A percentile compares a stretch with the other conserved stretches of the same genome.
phyloP scores from a whole-genome alignment of 371 early-diverging fungal genomes.

The Cokeromyces recurvatus region DNA sequence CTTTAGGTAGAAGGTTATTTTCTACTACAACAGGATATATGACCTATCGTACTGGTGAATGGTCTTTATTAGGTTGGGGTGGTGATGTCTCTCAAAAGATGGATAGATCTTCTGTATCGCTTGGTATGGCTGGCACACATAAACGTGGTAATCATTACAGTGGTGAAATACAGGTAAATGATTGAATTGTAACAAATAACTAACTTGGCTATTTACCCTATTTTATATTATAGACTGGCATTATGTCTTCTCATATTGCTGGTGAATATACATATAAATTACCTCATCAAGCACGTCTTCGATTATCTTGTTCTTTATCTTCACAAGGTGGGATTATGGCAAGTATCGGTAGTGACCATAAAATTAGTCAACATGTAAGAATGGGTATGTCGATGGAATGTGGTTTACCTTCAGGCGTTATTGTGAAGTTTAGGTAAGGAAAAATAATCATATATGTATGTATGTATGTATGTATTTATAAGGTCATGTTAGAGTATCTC shows the following conservation, averaged over 20 bases:
- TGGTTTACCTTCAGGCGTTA: constrained; percentile 69
- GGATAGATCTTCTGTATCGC: constrained; percentile 55
- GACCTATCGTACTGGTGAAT: constrained; percentile 74
- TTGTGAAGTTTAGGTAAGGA: constrained; percentile 63
- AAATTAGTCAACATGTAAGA: constrained; percentile 61
- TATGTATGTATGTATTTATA: too few species aligned
- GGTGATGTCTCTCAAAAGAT: constrained; percentile 39
- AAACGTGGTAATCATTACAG: constrained; percentile 49
- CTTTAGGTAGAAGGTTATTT: constrained; percentile 62
- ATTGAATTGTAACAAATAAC: neutral
- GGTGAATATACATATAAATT: constrained; percentile 42
- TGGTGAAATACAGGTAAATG: constrained; percentile 53
- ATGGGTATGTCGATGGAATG: constrained; percentile 76
- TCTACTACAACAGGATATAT: constrained; percentile 68
- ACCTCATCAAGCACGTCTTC: constrained; percentile 25
- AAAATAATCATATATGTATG: too few species aligned
- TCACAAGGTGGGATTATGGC: constrained; percentile 48
- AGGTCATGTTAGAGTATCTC: constrained; percentile 59
- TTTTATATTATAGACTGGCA: constrained; percentile 32
- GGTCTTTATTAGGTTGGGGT: constrained; percentile 66
- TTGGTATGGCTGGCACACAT: constrained; percentile 54
- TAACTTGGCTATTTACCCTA: neutral
- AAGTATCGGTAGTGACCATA: constrained; percentile 58
- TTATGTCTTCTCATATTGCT: constrained; percentile 45
- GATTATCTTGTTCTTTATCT: constrained; percentile 39